Evolutionary conservation across 345 rosid species (phyloP), one percentile per base, ranked within the genome.

Genomic region (Brassica cretica): DNA sequence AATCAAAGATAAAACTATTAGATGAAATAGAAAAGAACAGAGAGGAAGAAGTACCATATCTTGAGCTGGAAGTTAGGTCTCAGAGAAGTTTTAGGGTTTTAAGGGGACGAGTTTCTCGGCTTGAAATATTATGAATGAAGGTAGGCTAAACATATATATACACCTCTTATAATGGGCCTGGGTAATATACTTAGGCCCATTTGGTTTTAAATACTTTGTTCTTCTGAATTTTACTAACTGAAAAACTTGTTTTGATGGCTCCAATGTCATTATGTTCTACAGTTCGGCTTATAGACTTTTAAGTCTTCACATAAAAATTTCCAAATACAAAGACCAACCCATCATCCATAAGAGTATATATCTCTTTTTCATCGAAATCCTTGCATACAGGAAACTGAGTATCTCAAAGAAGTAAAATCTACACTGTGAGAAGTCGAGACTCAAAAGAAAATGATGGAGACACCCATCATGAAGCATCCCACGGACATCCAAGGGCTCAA

Each of bases 401-500:
- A 78, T 39, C 37, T 24, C 32, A 18, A 68, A 25, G 68, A 19
- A 79, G 60, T 73, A 64, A 79, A 72, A 62, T 62, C 78, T 73
- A 79, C 65, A 73, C 8, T 0, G 58, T 73, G 65, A 46, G 56
- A 32, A 60, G 70, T 25, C 49, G 44, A 61, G 16, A 60, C 58
- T 88, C 81, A 95, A 86, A 95, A 95, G 84, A 93, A 93, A 72
- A 93, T 84, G 68, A 92, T 88, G 0, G 94, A 95, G 37, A 95
- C 76, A 5, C 97, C 99, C 97, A 91, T 91, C 21, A 86, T 73
- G 78, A 96, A 88, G 89, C 99, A 96, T 68, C 99, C 98, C 5
- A 75, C 84, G 4, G 96, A 89, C 75, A 96, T 88, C 99, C 98
- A 96, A 4, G 98, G 97, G 79, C 97, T 96, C 84, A 91, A 84